A percentile compares a stretch with the other conserved stretches of the same genome.
phyloP scores from a whole-genome alignment of 2,329 filamentous ascomycete genomes.

The Neocucurbitaria cava region DNA sequence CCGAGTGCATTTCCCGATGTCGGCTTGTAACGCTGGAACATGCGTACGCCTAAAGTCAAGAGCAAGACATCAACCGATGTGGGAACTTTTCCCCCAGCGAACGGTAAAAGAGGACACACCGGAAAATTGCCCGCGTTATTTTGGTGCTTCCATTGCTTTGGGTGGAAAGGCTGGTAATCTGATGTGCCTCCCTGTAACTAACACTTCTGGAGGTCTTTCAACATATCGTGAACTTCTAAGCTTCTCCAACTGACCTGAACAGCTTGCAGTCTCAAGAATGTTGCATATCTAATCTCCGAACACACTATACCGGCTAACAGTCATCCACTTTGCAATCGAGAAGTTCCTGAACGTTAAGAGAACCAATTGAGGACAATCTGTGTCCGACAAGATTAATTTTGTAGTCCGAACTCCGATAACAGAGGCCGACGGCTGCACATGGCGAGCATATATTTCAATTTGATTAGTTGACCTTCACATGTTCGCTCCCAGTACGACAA shows the following conservation, averaged over 20 bases:
- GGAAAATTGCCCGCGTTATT: not conserved
- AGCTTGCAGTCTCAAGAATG: not conserved
- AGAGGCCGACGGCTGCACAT: too few relatives aligned
- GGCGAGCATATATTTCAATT: too few relatives aligned
- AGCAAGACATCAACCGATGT: not conserved
- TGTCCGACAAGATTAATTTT: not conserved
- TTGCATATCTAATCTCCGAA: not conserved
- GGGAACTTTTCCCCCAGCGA: not conserved
- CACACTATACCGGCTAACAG: too few relatives aligned
- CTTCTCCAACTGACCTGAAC: not conserved
- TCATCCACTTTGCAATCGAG: not conserved
- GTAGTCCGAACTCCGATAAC: not conserved
- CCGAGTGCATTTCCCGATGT: not conserved
- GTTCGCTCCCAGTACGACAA: too few relatives aligned
- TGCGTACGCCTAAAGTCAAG: not conserved
- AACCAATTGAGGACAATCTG: not conserved
- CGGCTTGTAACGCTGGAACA: not conserved
- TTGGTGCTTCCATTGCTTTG: not conserved
- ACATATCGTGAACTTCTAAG: not conserved
- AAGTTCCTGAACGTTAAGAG: not conserved
- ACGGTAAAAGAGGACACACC: not conserved
- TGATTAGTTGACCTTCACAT: too few relatives aligned
- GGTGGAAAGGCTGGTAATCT: not conserved
- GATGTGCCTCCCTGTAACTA: not conserved
- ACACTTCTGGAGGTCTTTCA: not conserved